A percentile compares a stretch with the other conserved stretches of the same genome.
These are phyloP conservation scores for Lachnellula subtilissima DNA, from an alignment of 2,329 filamentous ascomycete species.

Conservation along the genomic window DNA sequence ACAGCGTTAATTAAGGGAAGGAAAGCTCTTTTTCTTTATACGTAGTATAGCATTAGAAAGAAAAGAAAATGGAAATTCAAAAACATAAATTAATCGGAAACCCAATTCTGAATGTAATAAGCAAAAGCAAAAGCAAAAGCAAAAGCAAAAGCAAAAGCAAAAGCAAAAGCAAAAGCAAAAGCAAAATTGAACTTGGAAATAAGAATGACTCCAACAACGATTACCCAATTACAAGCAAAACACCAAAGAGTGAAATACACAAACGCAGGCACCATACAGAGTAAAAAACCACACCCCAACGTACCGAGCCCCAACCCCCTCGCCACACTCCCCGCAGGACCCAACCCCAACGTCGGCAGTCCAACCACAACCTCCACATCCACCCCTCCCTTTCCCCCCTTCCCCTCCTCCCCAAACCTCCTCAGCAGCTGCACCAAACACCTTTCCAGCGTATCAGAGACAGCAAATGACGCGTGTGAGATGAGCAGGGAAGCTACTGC, in stretches of 20 bases:
- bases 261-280: not conserved
- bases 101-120: too few species aligned
- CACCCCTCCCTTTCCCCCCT: not conserved
- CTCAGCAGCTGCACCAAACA: conserved; percentile 14
- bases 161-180: too few species aligned
- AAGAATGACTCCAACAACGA: too few species aligned
- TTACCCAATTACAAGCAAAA: too few species aligned
- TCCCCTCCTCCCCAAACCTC: not conserved
- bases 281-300: not conserved
- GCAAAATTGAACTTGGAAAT: too few species aligned
- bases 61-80: too few species aligned
- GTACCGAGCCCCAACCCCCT: conserved; percentile 19
- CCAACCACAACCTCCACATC: conserved; percentile 24
- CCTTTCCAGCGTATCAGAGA: conserved; percentile 13
- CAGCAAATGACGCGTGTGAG: conserved; percentile 23
- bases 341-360: conserved; percentile 25
- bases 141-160: too few species aligned
- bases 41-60: not conserved
- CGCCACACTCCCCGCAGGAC: conserved; percentile 21
- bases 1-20: not conserved
- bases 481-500: conserved; percentile 27
- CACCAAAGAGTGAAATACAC: not conserved
- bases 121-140: too few species aligned
- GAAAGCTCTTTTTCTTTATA: not conserved
- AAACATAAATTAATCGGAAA: too few species aligned